Conservation (phyloP, 2,329 filamentous ascomycete genomes). For the Claviceps purpurea region DNA sequence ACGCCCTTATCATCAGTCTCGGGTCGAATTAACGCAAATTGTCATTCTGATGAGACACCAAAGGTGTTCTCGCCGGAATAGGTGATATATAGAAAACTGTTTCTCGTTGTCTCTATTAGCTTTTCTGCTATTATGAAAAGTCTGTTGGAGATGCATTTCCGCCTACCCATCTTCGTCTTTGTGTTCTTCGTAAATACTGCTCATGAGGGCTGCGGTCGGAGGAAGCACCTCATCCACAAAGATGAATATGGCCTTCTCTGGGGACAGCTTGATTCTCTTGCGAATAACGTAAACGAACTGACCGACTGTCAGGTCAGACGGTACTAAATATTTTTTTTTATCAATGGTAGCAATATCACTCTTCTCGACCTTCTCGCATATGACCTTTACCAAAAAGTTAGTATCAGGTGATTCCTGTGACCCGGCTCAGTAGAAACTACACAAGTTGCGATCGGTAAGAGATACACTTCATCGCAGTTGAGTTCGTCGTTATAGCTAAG, state of each 20-base stretch:
- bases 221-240: slow-evolving; percentile 98
- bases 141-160: background rate
- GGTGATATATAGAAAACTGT: slow-evolving; percentile 93
- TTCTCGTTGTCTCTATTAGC: slow-evolving; percentile 5
- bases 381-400: slow-evolving; percentile 49
- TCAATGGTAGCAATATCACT: slow-evolving; percentile 99
- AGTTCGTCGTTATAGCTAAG: background rate
- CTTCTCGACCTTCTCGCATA: slow-evolving; percentile 99
- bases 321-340: slow-evolving; percentile 99
- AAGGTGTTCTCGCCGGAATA: slow-evolving; percentile 99
- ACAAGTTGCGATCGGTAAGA: background rate
- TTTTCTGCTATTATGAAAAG: background rate
- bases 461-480: background rate
- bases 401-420: background rate
- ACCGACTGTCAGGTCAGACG: slow-evolving; percentile 91
- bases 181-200: slow-evolving; percentile 98
- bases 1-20: slow-evolving; percentile 14
- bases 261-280: slow-evolving; percentile 98
- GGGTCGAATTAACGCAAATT: background rate
- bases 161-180: slow-evolving; percentile 65
- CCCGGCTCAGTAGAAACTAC: background rate
- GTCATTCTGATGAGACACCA: slow-evolving; percentile 32
- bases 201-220: slow-evolving; percentile 95
- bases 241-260: slow-evolving; percentile 99
- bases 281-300: slow-evolving; percentile 99